These are phyloP conservation scores for Chrysoporthe austroafricana DNA, from an alignment of 2,329 filamentous ascomycete genomes.

Conservation along the genomic window DNA sequence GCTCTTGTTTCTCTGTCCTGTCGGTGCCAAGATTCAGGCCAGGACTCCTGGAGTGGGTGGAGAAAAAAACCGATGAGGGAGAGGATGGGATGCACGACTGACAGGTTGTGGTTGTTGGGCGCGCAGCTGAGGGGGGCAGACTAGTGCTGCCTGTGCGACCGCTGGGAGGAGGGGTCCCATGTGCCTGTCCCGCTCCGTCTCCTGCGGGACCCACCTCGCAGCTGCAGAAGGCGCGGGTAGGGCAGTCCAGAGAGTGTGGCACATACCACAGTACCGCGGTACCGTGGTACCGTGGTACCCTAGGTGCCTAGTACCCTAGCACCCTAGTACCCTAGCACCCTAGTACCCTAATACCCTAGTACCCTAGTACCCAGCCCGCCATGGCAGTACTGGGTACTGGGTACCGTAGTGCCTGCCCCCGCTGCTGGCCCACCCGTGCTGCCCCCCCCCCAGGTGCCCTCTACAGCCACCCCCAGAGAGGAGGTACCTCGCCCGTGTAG, in stretches of 20 bases:
- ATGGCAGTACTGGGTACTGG: too few species aligned
- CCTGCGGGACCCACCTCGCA: slow-evolving; percentile 1
- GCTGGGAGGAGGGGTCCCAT: slow-evolving; percentile 1
- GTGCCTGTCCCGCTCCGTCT: slow-evolving; percentile 8
- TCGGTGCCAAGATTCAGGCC: neutral
- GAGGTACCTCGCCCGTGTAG: neutral
- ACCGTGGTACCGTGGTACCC: neutral
- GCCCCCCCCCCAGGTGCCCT: too few species aligned
- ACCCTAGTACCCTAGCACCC: too few species aligned
- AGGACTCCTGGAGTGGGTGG: neutral
- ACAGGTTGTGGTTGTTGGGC: slow-evolving; percentile 1
- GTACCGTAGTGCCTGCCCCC: too few species aligned
- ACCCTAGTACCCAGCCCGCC: too few species aligned
- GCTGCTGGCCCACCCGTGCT: too few species aligned
- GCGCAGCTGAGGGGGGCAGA: neutral
- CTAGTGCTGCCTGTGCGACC: slow-evolving; percentile 2
- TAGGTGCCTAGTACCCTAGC: neutral
- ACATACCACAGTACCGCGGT: neutral
- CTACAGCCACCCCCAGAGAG: too few species aligned
- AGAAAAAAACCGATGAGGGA: neutral
- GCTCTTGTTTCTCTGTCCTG: neutral
- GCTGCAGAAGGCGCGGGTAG: slow-evolving; percentile 6
- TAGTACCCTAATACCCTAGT: too few species aligned
- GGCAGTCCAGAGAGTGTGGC: slow-evolving; percentile 1
- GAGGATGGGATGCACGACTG: neutral